phyloP scores from a whole-genome alignment of 306 rosid species.

The Aeschynomene evenia region DNA sequence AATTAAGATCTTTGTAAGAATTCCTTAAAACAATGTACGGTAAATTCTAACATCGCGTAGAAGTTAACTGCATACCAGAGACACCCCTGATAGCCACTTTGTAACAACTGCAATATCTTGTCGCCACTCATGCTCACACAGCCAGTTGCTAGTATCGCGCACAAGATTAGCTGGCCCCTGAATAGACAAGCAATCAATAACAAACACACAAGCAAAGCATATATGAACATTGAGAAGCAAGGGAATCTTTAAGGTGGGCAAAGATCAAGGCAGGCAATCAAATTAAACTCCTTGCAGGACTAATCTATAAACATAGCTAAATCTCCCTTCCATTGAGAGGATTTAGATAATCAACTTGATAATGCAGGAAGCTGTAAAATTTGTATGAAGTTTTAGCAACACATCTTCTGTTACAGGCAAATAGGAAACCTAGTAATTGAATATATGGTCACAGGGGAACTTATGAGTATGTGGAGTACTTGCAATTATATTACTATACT shows the following conservation, averaged over 20 bases:
- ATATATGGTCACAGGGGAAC: not conserved
- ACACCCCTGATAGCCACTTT: conserved; percentile 92
- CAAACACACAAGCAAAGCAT: not conserved
- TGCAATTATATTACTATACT: not conserved
- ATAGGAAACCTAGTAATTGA: conserved; percentile 8
- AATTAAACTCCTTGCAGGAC: conserved; percentile 4
- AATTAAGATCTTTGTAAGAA: not conserved
- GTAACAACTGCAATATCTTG: conserved; percentile 98
- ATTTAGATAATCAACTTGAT: not conserved
- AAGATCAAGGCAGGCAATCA: conserved; percentile 8
- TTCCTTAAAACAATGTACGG: not conserved
- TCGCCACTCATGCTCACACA: conserved; percentile 85
- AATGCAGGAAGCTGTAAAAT: not conserved
- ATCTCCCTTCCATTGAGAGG: not conserved
- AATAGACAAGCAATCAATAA: conserved; percentile 31
- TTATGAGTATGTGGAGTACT: conserved; percentile 7
- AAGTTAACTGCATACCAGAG: conserved; percentile 59
- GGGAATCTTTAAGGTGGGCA: conserved; percentile 3
- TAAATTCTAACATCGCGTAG: conserved; percentile 12
- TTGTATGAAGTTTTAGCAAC: conserved; percentile 18
- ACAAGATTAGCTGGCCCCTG: conserved; percentile 88
- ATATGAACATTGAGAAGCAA: not conserved
- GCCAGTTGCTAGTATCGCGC: conserved; percentile 81
- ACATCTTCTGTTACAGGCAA: conserved; percentile 9
- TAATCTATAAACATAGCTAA: conserved; percentile 9